Evolutionary conservation across 768 basidiomycete genomes (phyloP).

Genomic region (Lactarius quietus): DNA sequence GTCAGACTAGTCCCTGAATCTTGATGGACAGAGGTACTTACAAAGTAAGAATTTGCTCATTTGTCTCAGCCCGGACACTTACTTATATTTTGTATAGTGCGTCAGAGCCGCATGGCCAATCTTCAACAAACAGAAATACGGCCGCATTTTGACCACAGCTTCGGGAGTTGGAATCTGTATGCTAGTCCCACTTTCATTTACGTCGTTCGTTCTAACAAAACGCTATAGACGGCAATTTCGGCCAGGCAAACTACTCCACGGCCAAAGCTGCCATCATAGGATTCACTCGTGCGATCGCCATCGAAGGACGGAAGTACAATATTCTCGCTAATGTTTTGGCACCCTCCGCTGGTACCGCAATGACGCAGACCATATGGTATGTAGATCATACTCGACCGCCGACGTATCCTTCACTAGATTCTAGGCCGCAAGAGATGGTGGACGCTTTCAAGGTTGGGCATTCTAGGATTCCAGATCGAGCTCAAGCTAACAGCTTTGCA

Average conservation of each 20-base stretch:
- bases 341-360: constrained; percentile 85
- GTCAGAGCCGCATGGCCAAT: constrained; percentile 94
- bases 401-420: constrained; percentile 3
- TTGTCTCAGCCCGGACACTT: neutral
- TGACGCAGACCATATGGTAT: constrained; percentile 83
- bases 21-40: constrained; percentile 62
- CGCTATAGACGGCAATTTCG: constrained; percentile 84
- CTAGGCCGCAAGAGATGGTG: constrained; percentile 78
- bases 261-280: constrained; percentile 93
- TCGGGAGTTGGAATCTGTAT: constrained; percentile 90
- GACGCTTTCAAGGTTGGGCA: constrained; percentile 77
- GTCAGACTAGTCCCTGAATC: constrained; percentile 6
- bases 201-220: neutral
- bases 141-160: constrained; percentile 91
- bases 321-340: constrained; percentile 88
- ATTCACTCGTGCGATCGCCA: constrained; percentile 82
- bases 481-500: constrained; percentile 30
- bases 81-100: constrained; percentile 47
- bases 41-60: constrained; percentile 47
- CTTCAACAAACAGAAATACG: constrained; percentile 95
- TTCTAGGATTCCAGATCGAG: neutral
- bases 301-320: constrained; percentile 89
- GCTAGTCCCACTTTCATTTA: constrained; percentile 32
- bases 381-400: constrained; percentile 2
- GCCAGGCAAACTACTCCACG: constrained; percentile 92